These are phyloP conservation scores for Candida glaebosa DNA, from an alignment of 805 yeast species.

Conservation along the genomic window DNA sequence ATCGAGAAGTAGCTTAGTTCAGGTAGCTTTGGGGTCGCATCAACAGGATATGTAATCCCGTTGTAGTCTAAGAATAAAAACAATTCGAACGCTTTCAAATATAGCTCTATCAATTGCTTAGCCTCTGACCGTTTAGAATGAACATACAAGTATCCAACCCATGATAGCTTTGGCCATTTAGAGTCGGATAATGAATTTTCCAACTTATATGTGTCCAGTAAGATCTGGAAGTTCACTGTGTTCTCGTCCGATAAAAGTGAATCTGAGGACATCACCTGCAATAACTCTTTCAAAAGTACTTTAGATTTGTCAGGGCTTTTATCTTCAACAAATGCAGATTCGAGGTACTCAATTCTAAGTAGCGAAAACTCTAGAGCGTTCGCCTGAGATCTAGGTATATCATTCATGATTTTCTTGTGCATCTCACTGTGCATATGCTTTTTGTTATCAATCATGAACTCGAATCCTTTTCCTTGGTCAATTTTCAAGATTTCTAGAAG, in stretches of 20 bases:
- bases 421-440: conserved; percentile 21
- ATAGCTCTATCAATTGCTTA: conserved; percentile 21
- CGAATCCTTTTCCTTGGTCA: conserved; percentile 25
- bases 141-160: conserved; percentile 33
- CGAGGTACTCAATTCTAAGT: conserved; percentile 34
- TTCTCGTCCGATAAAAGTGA: conserved; percentile 14
- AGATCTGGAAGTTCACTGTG: conserved; percentile 21
- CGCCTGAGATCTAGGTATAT: conserved; percentile 18
- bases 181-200: conserved; percentile 27
- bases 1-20: neutral
- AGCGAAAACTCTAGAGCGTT: conserved; percentile 22
- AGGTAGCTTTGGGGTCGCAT: conserved; percentile 4
- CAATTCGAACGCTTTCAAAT: conserved; percentile 34
- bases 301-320: conserved; percentile 10
- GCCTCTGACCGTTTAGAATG: conserved; percentile 26
- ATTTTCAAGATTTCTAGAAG: conserved; percentile 30
- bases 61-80: conserved; percentile 10
- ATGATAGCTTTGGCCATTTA: conserved; percentile 35
- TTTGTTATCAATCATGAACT: conserved; percentile 27
- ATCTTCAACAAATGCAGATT: conserved; percentile 23
- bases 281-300: conserved; percentile 26
- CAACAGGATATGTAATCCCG: neutral
- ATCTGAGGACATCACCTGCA: conserved; percentile 15
- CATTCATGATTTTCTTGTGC: conserved; percentile 29
- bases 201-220: conserved; percentile 23